Evolutionary conservation across 1,284 basidiomycete species (phyloP).

Genomic region (Golubevia pallescens): DNA sequence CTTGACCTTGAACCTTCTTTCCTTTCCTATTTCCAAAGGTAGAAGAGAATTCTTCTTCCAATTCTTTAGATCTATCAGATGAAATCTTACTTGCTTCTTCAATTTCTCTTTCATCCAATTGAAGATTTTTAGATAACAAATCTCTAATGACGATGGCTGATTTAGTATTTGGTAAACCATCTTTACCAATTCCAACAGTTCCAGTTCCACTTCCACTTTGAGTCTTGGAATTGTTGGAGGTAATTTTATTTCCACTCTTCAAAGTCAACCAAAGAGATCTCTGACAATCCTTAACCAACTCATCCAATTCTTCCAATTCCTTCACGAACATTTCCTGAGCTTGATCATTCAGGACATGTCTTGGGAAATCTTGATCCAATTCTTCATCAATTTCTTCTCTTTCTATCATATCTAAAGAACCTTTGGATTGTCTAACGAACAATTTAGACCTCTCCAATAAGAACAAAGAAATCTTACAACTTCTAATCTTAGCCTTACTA

Average conservation of each 20-base stretch:
- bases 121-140: not conserved
- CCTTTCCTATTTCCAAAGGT: not conserved
- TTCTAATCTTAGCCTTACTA: slow-evolving; percentile 16
- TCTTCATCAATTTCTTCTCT: slow-evolving; percentile 36
- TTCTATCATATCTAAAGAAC: slow-evolving; percentile 49
- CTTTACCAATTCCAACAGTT: not conserved
- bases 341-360: slow-evolving; percentile 16
- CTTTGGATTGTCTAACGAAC: slow-evolving; percentile 52
- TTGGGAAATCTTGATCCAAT: slow-evolving; percentile 43
- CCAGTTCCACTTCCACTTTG: slow-evolving; percentile 1
- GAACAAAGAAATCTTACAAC: slow-evolving; percentile 16
- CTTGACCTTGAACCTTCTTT: slow-evolving; percentile 1
- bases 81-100: slow-evolving; percentile 3
- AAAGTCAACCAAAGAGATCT: not conserved
- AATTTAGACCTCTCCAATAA: slow-evolving; percentile 47
- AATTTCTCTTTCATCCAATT: not conserved
- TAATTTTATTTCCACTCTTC: slow-evolving; percentile 26
- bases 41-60: slow-evolving; percentile 5
- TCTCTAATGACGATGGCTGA: not conserved
- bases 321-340: slow-evolving; percentile 16
- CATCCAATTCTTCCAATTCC: slow-evolving; percentile 30
- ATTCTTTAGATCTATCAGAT: not conserved
- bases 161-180: not conserved
- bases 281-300: slow-evolving; percentile 22
- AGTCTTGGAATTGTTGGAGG: slow-evolving; percentile 15